Evolutionary conservation across 768 basidiomycete genomes (phyloP), one percentile per base, ranked within the genome.

Genomic region (Paxillus ammoniavirescens): DNA sequence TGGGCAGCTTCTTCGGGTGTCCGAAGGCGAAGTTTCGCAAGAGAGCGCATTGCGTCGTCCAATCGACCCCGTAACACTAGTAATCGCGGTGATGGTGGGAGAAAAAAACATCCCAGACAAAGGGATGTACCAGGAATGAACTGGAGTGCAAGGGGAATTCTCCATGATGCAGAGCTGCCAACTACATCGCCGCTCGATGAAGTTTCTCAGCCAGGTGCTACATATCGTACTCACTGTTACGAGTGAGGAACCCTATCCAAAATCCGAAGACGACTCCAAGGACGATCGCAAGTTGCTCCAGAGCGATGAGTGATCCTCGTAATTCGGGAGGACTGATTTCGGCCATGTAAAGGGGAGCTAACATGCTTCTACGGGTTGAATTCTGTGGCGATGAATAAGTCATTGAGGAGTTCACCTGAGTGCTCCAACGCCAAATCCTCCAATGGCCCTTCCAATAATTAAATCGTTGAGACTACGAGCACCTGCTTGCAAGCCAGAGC

Each of bases 321-420:
- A 87, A 76, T 67, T 91, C 89, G 0, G 90, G 89, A 9, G 89
- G 81, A 56, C 86, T 86, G 48, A 93, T 93, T 70, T 93, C 90
- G 1, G 89, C 83, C 77, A 91, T 90, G 68, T 91, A 92, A 21
- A 91, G 72, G 0, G 89, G 88, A 0, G 83, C 82, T n/a, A 91
- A 73, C 82, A 87, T 90, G 63, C 89, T 90, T 53, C 23, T 42
- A 8, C 36, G 37, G 17, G 51, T 66, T 41, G 54, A 42, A 8
- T 36, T 52, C 28, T 41, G 18, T 13, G 15, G 36, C 18, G 8
- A 26, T 55, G 13, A 55, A 55, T 14, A 59, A 54, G 23, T 26
- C 5, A 59, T 48, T 40, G 40, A 56, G 49, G 35, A 50, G 55
- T 47, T 36, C 53, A 86, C 87, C 83, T 85, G 45, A 88, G 65